Base-by-base conservation (phyloP, 2,329 filamentous ascomycete genomes). In the Sporothrix sp. region DNA sequence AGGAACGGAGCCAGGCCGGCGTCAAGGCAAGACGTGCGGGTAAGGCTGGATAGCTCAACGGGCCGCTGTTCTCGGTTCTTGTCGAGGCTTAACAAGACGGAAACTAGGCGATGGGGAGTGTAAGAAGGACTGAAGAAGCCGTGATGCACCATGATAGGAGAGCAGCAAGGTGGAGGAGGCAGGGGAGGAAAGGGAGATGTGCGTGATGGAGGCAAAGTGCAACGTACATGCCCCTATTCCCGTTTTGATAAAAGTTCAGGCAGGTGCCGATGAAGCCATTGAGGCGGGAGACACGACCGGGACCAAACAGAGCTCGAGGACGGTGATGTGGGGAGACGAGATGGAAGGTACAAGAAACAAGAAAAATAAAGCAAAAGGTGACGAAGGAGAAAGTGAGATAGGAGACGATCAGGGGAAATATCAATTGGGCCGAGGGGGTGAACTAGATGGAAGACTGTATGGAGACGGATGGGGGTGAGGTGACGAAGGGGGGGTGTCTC, bases 171-270 rank as follows among this genome's bases (percentile, higher is more conserved):
- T 16, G 11, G 28, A 35, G 23, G 32, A 28, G 37, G 7, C 27
- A 32, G 36, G 18, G 18, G 16, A 21, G 18, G 20, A 16, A 21
- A 14, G 37, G 40, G 11, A 20, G 10, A 57, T 57, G 60, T 56
- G 52, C 55, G 55, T 48, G 52, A 50, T 51, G 52, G 47, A 50
- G 56, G 57, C 56, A 57, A 55, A 50, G 51, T 39, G 50, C 33
- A n/a, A 47, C 33, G 23, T 28, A 47, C 33, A 36, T 36, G 32
- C 45, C 45, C 45, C 33, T 48, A 38, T 48, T 48, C 33, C 35
- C 35, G 23, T 38, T 48, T 48, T 48, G 45, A 48, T 30, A 21
- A 27, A 48, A 48, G 45, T n/a, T 38, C 45, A 30, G 45, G 33
- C 45, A 16, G 35, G 45, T 21, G 45, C n/a, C 33, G 33, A 28